Evolutionary conservation across 148 eudicot genomes (phyloP).

Genomic region (Rhododendron ferrugineum): DNA sequence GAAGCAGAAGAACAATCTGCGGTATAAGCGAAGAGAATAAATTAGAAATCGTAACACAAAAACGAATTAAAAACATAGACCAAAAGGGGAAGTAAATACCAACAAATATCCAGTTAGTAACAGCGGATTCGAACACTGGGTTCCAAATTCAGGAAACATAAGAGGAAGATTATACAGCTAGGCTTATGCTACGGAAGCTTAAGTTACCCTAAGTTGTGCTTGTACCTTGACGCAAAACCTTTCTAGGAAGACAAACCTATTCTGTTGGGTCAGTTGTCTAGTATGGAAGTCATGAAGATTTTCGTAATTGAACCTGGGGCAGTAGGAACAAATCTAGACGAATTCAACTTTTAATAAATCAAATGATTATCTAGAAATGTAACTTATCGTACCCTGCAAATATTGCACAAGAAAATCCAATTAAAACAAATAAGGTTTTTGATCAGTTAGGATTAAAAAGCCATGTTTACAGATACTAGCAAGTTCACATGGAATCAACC

Average conservation of each 20-base stretch:
- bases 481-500: slow-evolving; percentile 31
- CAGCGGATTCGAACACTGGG: not conserved
- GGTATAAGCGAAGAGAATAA: not conserved
- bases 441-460: not conserved
- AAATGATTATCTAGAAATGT: not conserved
- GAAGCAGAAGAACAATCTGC: slow-evolving; percentile 92
- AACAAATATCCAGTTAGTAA: not conserved
- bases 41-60: slow-evolving; percentile 3
- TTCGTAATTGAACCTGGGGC: not conserved
- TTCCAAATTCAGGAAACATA: not conserved
- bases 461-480: not conserved
- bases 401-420: not conserved
- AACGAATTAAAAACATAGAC: not conserved
- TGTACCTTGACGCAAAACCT: not conserved
- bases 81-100: not conserved
- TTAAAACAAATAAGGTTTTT: not conserved
- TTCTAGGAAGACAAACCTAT: not conserved
- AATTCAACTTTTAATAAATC: not conserved
- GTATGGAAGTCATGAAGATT: not conserved
- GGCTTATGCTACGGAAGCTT: not conserved
- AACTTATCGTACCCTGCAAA: not conserved
- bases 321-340: not conserved
- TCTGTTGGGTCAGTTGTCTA: not conserved
- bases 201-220: not conserved
- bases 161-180: not conserved